phyloP scores from a whole-genome alignment of 306 rosid species.

The Acacia melanoxylon region DNA sequence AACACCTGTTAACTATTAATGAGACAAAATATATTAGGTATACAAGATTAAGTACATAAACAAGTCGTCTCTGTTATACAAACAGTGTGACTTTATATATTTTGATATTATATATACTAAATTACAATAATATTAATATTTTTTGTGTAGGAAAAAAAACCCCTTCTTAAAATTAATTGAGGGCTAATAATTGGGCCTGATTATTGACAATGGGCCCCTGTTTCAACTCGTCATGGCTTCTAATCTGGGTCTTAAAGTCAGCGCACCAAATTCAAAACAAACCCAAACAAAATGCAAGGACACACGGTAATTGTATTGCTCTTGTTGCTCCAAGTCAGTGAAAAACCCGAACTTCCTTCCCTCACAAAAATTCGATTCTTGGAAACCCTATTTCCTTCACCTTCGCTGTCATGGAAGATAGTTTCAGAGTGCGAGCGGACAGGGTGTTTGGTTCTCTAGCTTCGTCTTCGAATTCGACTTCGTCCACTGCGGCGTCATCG shows the following conservation, averaged over 20 bases:
- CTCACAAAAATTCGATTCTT: no score
- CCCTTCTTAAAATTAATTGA: neutral
- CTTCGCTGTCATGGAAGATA: conserved; percentile 51
- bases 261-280: neutral
- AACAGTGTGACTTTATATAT: no score
- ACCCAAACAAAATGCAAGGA: neutral
- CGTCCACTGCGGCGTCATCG: conserved; percentile 21
- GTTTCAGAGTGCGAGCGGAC: conserved; percentile 58
- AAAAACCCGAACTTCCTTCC: neutral
- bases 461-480: conserved; percentile 13
- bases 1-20: no score
- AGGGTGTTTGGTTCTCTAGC: conserved; percentile 50
- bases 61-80: no score
- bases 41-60: no score
- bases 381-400: neutral
- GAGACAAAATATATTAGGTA: no score
- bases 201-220: neutral
- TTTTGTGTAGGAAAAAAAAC: no score
- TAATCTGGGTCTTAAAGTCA: neutral
- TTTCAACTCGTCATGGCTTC: neutral
- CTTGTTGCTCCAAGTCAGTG: neutral
- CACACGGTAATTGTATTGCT: neutral
- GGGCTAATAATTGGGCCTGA: neutral
- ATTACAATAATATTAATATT: no score
- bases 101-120: no score